Percentiles rank a stretch among this genome's conserved stretches.
These are phyloP conservation scores for Pythium diclinum DNA, from an alignment of 352 stramenopile genomes.

Conservation along the genomic window DNA sequence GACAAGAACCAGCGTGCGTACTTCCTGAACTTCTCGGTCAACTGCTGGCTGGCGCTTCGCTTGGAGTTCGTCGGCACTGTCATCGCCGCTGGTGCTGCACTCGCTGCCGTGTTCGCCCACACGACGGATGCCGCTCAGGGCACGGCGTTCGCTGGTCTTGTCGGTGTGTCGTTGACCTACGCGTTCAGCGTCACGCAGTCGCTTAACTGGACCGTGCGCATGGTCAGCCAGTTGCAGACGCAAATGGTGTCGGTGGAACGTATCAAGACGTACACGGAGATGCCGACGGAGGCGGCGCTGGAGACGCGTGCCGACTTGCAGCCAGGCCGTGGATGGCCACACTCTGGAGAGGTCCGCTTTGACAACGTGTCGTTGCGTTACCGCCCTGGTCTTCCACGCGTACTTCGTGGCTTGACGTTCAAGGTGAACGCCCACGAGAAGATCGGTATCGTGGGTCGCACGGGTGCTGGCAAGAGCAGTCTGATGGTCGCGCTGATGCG, in stretches of 20 bases:
- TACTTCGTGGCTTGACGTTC: constrained; percentile 34
- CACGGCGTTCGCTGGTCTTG: constrained; percentile 51
- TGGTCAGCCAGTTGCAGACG: constrained; percentile 74
- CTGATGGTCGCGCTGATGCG: constrained; percentile 40
- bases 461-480: constrained; percentile 39
- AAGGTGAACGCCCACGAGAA: constrained; percentile 31
- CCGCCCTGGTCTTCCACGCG: constrained; percentile 34
- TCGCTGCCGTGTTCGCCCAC: constrained; percentile 56
- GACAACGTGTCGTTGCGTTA: constrained; percentile 37
- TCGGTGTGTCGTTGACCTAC: constrained; percentile 72
- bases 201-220: constrained; percentile 71
- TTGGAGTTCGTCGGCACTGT: constrained; percentile 70
- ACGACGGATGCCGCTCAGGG: constrained; percentile 35
- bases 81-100: constrained; percentile 51
- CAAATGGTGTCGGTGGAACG: constrained; percentile 79
- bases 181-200: constrained; percentile 80
- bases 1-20: constrained; percentile 71
- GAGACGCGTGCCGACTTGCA: constrained; percentile 26
- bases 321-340: constrained; percentile 26
- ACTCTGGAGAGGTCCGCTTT: constrained; percentile 31
- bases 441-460: constrained; percentile 29
- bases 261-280: constrained; percentile 66
- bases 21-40: constrained; percentile 71
- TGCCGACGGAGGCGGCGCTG: constrained; percentile 49
- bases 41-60: constrained; percentile 74